phyloP scores from a whole-genome alignment of 768 basidiomycete species.

The Leucocoprinus sp. region DNA sequence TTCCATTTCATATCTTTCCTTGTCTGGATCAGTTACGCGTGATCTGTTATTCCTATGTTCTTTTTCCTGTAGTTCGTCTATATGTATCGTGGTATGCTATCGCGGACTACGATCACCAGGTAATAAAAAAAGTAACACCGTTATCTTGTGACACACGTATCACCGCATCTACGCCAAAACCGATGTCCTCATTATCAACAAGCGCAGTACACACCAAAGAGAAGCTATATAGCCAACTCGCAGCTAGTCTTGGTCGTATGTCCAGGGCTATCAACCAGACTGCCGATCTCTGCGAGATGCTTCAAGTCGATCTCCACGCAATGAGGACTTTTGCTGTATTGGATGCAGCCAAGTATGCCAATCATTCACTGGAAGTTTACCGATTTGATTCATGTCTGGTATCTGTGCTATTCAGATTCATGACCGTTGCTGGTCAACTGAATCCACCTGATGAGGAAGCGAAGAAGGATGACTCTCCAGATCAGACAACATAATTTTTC shows the following conservation, averaged over 20 bases:
- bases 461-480: constrained; percentile 12
- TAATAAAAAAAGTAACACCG: no score
- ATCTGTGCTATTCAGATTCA: constrained; percentile 23
- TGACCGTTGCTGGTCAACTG: constrained; percentile 33
- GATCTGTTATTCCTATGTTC: no score
- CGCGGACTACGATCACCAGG: no score
- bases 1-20: background rate
- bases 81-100: background rate
- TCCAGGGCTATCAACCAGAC: constrained; percentile 62
- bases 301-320: constrained; percentile 67
- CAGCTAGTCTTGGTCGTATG: constrained; percentile 59
- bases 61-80: no score
- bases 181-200: constrained; percentile 27
- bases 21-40: background rate
- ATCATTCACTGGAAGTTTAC: background rate
- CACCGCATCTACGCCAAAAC: no score
- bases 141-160: no score
- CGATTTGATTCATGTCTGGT: background rate
- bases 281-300: constrained; percentile 67
- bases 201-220: constrained; percentile 75
- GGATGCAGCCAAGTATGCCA: constrained; percentile 72
- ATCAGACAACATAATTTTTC: no score
- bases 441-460: constrained; percentile 25
- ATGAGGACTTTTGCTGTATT: constrained; percentile 75
- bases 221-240: constrained; percentile 70